These are phyloP conservation scores for Neofusicoccum kwambonambiense DNA, from an alignment of 2,329 filamentous ascomycete genomes.

Conservation along the genomic window DNA sequence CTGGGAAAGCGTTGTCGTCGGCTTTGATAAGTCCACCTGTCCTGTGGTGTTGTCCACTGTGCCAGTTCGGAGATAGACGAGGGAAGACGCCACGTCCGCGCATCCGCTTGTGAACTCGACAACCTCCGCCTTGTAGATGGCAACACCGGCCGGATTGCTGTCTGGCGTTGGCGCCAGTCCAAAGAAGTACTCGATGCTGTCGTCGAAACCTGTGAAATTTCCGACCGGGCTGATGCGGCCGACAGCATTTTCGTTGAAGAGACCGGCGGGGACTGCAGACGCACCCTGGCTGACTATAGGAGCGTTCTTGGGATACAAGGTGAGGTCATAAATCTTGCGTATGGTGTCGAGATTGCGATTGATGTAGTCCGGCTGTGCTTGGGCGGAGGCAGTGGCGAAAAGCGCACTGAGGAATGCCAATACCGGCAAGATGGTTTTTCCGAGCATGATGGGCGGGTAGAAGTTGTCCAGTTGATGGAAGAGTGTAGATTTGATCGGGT, in stretches of 20 bases:
- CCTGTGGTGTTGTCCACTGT: background rate
- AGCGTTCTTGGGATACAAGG: conserved; percentile 41
- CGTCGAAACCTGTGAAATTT: conserved; percentile 43
- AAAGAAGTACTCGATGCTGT: conserved; percentile 48
- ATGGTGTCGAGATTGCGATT: background rate
- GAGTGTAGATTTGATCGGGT: too few species aligned
- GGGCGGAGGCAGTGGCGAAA: too few species aligned
- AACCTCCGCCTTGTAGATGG: conserved; percentile 26
- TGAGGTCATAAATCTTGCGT: conserved; percentile 39
- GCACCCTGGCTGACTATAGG: conserved; percentile 36
- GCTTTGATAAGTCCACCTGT: background rate
- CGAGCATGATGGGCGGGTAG: too few species aligned
- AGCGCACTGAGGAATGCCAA: too few species aligned
- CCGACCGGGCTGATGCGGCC: conserved; percentile 45
- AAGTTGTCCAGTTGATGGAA: too few species aligned
- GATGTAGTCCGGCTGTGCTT: too few species aligned
- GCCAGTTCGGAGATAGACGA: conserved; percentile 34
- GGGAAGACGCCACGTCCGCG: conserved; percentile 36
- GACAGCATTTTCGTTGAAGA: conserved; percentile 40
- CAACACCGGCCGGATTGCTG: background rate
- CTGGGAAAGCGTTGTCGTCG: conserved; percentile 1
- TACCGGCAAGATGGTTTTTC: too few species aligned
- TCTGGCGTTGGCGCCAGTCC: conserved; percentile 39
- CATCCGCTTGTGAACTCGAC: conserved; percentile 36
- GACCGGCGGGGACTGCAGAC: conserved; percentile 36